Conservation (phyloP, 1,284 basidiomycete genomes). For the Tilletia horrida region DNA sequence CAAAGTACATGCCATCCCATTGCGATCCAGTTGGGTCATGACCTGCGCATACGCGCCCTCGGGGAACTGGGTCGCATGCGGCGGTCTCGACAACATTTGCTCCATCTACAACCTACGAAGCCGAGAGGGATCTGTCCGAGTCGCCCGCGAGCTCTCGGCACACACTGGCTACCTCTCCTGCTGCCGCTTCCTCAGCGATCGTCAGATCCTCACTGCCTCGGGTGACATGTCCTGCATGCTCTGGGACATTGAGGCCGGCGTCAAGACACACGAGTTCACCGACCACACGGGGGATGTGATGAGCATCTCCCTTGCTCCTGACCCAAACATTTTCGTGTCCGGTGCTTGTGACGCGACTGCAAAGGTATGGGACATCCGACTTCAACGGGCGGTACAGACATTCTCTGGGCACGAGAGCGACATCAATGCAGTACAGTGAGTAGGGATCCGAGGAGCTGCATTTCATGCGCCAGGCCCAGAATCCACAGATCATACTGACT, state of each 20-base stretch:
- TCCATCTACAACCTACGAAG: slow-evolving; percentile 90
- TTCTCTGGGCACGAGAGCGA: slow-evolving; percentile 98
- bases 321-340: slow-evolving; percentile 92
- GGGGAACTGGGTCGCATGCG: slow-evolving; percentile 94
- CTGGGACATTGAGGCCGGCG: slow-evolving; percentile 97
- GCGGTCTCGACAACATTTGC: slow-evolving; percentile 98
- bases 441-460: slow-evolving; percentile 36
- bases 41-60: slow-evolving; percentile 97
- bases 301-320: slow-evolving; percentile 87
- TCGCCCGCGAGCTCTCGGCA: slow-evolving; percentile 80
- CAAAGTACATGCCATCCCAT: slow-evolving; percentile 97
- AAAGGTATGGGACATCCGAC: slow-evolving; percentile 95
- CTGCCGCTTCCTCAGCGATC: slow-evolving; percentile 96
- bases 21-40: slow-evolving; percentile 99
- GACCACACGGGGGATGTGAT: slow-evolving; percentile 99
- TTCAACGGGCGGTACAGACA: slow-evolving; percentile 82
- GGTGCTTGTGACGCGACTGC: slow-evolving; percentile 97
- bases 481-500: neutral
- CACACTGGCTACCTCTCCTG: slow-evolving; percentile 97
- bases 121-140: slow-evolving; percentile 62
- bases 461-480: too few species aligned
- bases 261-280: slow-evolving; percentile 90
- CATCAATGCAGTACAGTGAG: slow-evolving; percentile 95
- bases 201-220: slow-evolving; percentile 93
- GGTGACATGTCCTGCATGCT: slow-evolving; percentile 99